A percentile compares a stretch with the other conserved stretches of the same genome.
Conservation (phyloP, 2,329 filamentous ascomycete genomes). For the Hypoxylon sp. region DNA sequence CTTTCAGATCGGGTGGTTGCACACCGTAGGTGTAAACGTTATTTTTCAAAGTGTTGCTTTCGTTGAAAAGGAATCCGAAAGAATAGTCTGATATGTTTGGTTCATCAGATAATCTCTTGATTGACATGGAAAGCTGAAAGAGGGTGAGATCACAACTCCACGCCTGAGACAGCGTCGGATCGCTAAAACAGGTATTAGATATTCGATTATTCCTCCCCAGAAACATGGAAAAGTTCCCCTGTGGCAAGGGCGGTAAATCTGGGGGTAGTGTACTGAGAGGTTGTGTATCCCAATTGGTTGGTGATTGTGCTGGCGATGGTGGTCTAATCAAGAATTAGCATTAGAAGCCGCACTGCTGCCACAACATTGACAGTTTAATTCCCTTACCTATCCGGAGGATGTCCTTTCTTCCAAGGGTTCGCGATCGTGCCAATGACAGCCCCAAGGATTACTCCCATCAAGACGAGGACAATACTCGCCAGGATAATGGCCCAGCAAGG, state of each 20-base stretch:
- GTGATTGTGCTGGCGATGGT: constrained; percentile 42
- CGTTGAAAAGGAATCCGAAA: constrained; percentile 58
- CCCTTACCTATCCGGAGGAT: constrained; percentile 41
- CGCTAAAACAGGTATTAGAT: constrained; percentile 70
- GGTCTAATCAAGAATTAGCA: constrained; percentile 43
- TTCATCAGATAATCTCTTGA: constrained; percentile 53
- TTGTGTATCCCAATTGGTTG: constrained; percentile 64
- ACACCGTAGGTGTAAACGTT: constrained; percentile 67
- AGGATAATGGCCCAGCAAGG: constrained; percentile 74
- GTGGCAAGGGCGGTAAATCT: constrained; percentile 66
- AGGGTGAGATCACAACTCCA: constrained; percentile 74
- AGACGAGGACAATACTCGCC: constrained; percentile 62
- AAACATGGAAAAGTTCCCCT: constrained; percentile 70
- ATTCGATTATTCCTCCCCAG: constrained; percentile 62
- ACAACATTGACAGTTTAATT: not conserved
- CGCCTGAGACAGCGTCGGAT: constrained; percentile 67
- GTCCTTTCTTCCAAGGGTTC: constrained; percentile 46
- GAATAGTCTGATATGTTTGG: constrained; percentile 59
- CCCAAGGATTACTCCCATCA: constrained; percentile 70
- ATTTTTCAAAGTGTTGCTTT: constrained; percentile 54
- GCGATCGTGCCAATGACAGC: constrained; percentile 68
- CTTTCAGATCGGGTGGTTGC: constrained; percentile 63
- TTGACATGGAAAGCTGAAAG: constrained; percentile 61
- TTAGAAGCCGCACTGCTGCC: not conserved
- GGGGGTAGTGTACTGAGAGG: constrained; percentile 66